These are phyloP conservation scores for Aspergillus arachidicola DNA, from an alignment of 2,329 filamentous ascomycete genomes.

Conservation along the genomic window DNA sequence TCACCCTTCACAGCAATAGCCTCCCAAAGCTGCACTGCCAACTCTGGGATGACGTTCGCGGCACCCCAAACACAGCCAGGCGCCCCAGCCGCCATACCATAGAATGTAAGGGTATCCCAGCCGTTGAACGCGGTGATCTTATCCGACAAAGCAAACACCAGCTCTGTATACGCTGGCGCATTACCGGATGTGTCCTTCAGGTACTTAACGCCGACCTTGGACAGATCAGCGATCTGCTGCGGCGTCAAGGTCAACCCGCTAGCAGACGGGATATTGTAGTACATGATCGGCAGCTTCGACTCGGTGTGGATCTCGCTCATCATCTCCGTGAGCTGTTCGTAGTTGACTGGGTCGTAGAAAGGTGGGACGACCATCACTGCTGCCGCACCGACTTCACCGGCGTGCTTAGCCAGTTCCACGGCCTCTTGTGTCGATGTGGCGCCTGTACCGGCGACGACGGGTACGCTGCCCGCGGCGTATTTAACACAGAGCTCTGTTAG, in stretches of 20 bases:
- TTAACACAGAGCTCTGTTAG: slow-evolving; percentile 40
- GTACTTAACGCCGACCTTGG: slow-evolving; percentile 52
- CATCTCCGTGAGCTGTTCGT: slow-evolving; percentile 44
- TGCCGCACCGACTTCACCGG: slow-evolving; percentile 42
- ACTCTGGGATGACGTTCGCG: slow-evolving; percentile 54
- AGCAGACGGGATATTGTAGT: slow-evolving; percentile 56
- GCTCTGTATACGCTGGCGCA: slow-evolving; percentile 52
- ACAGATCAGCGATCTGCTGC: slow-evolving; percentile 47
- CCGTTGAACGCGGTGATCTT: slow-evolving; percentile 55
- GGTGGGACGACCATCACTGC: slow-evolving; percentile 55
- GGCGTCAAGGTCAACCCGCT: slow-evolving; percentile 48
- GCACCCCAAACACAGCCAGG: slow-evolving; percentile 56
- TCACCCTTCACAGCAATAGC: slow-evolving; percentile 49
- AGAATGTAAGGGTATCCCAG: slow-evolving; percentile 58
- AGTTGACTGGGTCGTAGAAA: slow-evolving; percentile 51
- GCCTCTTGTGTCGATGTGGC: slow-evolving; percentile 45
- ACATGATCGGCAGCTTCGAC: slow-evolving; percentile 50
- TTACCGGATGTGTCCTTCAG: slow-evolving; percentile 58
- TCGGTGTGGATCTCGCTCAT: slow-evolving; percentile 46
- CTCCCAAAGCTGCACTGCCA: slow-evolving; percentile 53
- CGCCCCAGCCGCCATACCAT: slow-evolving; percentile 53
- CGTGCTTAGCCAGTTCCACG: slow-evolving; percentile 47
- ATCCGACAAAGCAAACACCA: slow-evolving; percentile 48
- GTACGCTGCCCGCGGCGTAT: slow-evolving; percentile 29
- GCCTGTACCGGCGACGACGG: slow-evolving; percentile 40